Evolutionary conservation across 768 basidiomycete species (phyloP).

Genomic region (Suillus americanus): DNA sequence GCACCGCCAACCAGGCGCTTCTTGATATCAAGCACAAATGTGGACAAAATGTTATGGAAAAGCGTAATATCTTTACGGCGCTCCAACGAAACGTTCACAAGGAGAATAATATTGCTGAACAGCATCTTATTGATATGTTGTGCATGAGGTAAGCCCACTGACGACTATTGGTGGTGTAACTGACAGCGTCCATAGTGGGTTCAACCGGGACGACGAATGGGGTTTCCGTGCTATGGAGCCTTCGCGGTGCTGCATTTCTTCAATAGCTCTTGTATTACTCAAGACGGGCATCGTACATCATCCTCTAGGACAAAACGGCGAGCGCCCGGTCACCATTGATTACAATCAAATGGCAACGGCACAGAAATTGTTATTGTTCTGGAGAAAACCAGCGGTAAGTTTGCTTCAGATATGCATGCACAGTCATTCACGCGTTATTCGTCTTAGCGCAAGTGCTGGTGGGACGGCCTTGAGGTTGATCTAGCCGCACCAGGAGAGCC

Average conservation of each 20-base stretch:
- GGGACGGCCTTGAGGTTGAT: slow-evolving; percentile 95
- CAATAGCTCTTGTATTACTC: slow-evolving; percentile 94
- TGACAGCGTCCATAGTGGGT: slow-evolving; percentile 56
- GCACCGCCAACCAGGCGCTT: slow-evolving; percentile 76
- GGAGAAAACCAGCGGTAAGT: slow-evolving; percentile 99
- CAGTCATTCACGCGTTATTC: neutral
- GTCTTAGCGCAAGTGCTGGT: slow-evolving; percentile 96
- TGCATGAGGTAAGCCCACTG: slow-evolving; percentile 83
- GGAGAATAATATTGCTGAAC: slow-evolving; percentile 98
- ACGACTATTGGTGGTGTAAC: slow-evolving; percentile 7
- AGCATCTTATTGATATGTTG: slow-evolving; percentile 99
- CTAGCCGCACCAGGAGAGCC: slow-evolving; percentile 58
- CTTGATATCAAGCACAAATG: slow-evolving; percentile 82
- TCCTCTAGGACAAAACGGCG: slow-evolving; percentile 47
- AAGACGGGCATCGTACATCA: slow-evolving; percentile 94
- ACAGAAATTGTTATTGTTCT: slow-evolving; percentile 95
- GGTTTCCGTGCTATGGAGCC: slow-evolving; percentile 96
- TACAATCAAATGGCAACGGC: slow-evolving; percentile 94
- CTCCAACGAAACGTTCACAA: slow-evolving; percentile 98
- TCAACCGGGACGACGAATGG: slow-evolving; percentile 97
- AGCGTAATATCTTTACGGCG: slow-evolving; percentile 93
- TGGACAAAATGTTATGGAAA: slow-evolving; percentile 84
- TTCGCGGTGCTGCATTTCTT: slow-evolving; percentile 95
- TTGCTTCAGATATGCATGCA: neutral
- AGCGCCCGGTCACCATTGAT: slow-evolving; percentile 80